Evolutionary conservation across 2,329 filamentous ascomycete genomes (phyloP).

Genomic region (Orbilia brochopaga): DNA sequence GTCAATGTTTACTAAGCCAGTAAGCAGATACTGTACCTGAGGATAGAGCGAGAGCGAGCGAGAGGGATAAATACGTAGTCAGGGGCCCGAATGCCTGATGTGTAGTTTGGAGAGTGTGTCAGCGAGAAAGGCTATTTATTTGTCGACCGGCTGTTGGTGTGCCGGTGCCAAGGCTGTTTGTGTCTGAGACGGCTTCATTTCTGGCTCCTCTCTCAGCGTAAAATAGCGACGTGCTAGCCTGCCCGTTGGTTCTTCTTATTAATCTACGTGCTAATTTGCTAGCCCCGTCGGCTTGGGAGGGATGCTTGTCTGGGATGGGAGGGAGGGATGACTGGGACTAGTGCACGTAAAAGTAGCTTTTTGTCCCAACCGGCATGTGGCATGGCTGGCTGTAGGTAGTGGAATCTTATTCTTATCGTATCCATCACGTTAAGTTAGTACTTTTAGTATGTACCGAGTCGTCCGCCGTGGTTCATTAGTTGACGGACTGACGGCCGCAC

Average conservation of each 20-base stretch:
- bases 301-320: no score
- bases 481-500: no score
- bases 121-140: not conserved
- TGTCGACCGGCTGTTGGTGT: not conserved
- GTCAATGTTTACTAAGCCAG: not conserved
- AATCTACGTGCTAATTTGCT: no score
- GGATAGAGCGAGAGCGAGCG: not conserved
- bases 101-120: not conserved
- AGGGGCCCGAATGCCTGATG: not conserved
- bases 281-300: no score
- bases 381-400: no score
- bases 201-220: not conserved
- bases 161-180: constrained; percentile 2
- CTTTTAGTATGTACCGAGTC: no score
- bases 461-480: no score
- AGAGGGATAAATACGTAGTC: not conserved
- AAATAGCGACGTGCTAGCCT: not conserved
- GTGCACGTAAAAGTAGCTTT: not conserved
- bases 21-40: not conserved
- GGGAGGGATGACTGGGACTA: not conserved
- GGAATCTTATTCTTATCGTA: not conserved
- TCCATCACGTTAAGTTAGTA: no score
- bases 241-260: no score
- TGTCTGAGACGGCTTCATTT: not conserved
- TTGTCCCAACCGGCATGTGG: constrained; percentile 3